Conservation (phyloP, 2,329 filamentous ascomycete species). For the Ceratocystis smalleyi region DNA sequence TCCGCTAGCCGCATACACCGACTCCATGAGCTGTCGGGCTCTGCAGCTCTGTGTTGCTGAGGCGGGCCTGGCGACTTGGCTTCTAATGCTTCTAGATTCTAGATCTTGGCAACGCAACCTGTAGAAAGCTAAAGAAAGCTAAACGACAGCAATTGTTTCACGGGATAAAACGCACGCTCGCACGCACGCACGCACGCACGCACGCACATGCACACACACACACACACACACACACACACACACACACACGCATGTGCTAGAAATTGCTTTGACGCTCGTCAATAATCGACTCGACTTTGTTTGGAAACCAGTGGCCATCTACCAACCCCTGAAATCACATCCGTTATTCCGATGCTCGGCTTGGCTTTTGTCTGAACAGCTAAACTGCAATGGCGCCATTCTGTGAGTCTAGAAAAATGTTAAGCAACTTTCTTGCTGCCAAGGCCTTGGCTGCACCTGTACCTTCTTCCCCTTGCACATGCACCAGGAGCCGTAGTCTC, state of each 20-base stretch:
- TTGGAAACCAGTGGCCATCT: too few species aligned
- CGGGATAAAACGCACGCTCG: background rate
- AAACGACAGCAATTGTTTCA: background rate
- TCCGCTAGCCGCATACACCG: background rate
- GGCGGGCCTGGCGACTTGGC: background rate
- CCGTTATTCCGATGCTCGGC: background rate
- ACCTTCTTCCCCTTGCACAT: background rate
- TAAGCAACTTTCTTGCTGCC: background rate
- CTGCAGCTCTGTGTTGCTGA: background rate
- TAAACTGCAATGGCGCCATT: background rate
- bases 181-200: background rate
- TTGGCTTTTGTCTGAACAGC: background rate
- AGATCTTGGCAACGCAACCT: background rate
- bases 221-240: background rate
- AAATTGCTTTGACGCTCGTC: too few species aligned
- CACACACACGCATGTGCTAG: background rate
- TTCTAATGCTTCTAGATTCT: background rate
- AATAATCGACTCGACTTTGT: too few species aligned
- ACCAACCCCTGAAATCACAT: background rate
- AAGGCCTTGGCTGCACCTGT: background rate
- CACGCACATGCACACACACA: background rate
- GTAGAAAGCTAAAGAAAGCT: background rate
- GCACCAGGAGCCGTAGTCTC: background rate
- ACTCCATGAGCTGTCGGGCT: background rate
- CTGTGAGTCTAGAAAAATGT: background rate